Evolutionary conservation across 768 basidiomycete species (phyloP), one percentile per base, ranked within the genome.

Genomic region (Hygrophoropsis aurantiaca): DNA sequence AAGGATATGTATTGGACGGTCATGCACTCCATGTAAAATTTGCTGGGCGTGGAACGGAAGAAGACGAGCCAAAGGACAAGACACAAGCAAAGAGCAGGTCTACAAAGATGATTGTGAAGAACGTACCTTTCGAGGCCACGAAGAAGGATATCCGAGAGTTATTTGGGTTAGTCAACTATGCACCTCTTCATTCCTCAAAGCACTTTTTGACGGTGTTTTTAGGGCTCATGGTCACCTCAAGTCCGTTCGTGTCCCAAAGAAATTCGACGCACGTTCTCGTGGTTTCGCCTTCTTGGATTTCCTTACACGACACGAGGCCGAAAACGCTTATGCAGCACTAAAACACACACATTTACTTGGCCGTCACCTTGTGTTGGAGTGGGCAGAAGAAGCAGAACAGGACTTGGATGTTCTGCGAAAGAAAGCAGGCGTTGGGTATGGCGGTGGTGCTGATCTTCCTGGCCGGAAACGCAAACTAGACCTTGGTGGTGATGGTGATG

Each of bases 241-340:
- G 68, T 94, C 94, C 0, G 87, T 94, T 0, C 89, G 97, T 4
- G 66, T 99, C 2, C 97, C 97, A 13, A 88, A 86, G 65, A 93
- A 93, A 62, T 90, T 95, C 70, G 87, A 94, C 58, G 79, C 86
- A 13, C 80, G 87, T 37, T 84, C 89, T 2, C 84, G 97, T 25
- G 97, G 97, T 3, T 99, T 98, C 64, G 97, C 94, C 2, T 99
- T 98, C 72, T 75, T 97, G 57, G 94, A 99, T 54, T 98, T 98
- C 62, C 78, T 89, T 16, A 85, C 91, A 2, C 79, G 89, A 15
- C 82, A 84, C 40, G 95, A 99, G 58, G 95, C 95, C 2, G 87
- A 92, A 64, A 85, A 85, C 35, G 95, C 92, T 0, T 92, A 86
- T 65, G 81, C 79, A 21, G 84, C 91, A 10, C 78, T 99, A 19